Percentiles rank a stretch among this genome's conserved stretches.
Conservation (phyloP, 2,329 filamentous ascomycete species). For the Neofusicoccum parvum region DNA sequence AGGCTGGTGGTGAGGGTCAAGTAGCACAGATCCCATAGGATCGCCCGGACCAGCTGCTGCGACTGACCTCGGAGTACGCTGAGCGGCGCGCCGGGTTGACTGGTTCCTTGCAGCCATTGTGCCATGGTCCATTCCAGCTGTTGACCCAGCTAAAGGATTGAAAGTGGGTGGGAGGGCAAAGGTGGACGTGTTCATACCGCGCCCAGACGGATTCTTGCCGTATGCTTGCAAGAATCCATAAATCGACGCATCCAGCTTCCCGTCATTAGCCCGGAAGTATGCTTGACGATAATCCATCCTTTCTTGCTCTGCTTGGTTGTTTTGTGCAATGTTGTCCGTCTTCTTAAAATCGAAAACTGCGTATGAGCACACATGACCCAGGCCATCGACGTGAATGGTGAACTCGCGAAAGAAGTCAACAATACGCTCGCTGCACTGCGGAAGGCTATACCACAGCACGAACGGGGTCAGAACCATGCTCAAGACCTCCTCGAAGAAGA, state of each 20-base stretch:
- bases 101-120: not conserved
- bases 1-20: constrained; percentile 77
- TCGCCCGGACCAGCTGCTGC: constrained; percentile 43
- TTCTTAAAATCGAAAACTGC: constrained; percentile 97
- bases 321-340: constrained; percentile 57
- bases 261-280: constrained; percentile 92
- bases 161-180: constrained; percentile 19
- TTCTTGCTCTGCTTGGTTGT: constrained; percentile 53
- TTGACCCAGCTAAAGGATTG: constrained; percentile 8
- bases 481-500: constrained; percentile 89
- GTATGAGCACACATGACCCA: constrained; percentile 96
- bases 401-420: constrained; percentile 99
- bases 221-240: constrained; percentile 96
- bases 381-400: constrained; percentile 92
- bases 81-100: not conserved
- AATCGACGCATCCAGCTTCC: constrained; percentile 97
- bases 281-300: constrained; percentile 75
- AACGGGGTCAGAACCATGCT: constrained; percentile 92
- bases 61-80: constrained; percentile 27
- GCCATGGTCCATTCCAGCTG: constrained; percentile 1
- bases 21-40: constrained; percentile 71
- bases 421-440: constrained; percentile 86
- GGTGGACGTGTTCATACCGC: not conserved
- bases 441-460: constrained; percentile 82
- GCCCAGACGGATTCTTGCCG: constrained; percentile 24